Conservation (phyloP, 352 stramenopile genomes). For the Phytophthora pisi region DNA sequence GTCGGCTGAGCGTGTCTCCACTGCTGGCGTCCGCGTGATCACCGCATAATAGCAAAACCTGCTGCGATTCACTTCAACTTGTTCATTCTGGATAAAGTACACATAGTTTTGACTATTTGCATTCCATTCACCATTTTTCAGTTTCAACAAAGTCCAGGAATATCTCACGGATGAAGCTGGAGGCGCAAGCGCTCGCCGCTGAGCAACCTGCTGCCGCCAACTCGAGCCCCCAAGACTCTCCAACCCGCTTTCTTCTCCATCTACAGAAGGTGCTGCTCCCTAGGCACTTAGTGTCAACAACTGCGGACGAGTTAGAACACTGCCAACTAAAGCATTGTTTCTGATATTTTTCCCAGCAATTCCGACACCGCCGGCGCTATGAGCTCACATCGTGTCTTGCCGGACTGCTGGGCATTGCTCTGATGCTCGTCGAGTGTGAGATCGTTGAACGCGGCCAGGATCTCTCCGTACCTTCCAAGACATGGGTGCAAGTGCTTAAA, state of each 20-base stretch:
- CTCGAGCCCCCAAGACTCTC: background rate
- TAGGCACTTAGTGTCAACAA: background rate
- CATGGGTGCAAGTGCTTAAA: constrained; percentile 45
- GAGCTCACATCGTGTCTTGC: constrained; percentile 58
- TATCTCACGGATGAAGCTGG: constrained; percentile 19
- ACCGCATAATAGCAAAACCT: constrained; percentile 40
- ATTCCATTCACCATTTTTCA: background rate
- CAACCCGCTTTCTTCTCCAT: constrained; percentile 23
- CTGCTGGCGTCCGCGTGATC: constrained; percentile 81
- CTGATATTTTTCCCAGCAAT: constrained; percentile 47
- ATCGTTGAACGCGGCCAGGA: background rate
- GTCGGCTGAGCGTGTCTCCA: constrained; percentile 72
- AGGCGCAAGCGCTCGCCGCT: constrained; percentile 6
- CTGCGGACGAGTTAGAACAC: background rate
- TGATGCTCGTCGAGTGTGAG: constrained; percentile 58
- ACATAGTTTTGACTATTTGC: too few relatives aligned
- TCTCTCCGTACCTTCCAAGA: background rate
- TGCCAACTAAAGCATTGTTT: background rate
- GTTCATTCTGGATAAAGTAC: background rate
- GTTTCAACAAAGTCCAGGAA: background rate
- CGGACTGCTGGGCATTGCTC: constrained; percentile 49
- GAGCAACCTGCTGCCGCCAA: background rate
- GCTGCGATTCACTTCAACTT: constrained; percentile 3
- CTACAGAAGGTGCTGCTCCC: constrained; percentile 21
- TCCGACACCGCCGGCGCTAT: constrained; percentile 47